Evolutionary conservation across 306 rosid genomes (phyloP).

Genomic region (Malus domestica): ASM211411v1 NC_041801.1:15092501-15093000

Average conservation of each 20-base stretch:
- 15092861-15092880: too few species aligned
- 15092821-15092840: too few species aligned
- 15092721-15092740: conserved; percentile 3
- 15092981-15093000: too few species aligned
- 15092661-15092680: conserved; percentile 42
- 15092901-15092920: too few species aligned
- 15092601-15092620: conserved; percentile 5
- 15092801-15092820: too few species aligned
- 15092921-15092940: too few species aligned
- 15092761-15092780: not conserved
- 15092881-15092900: too few species aligned
- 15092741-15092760: conserved; percentile 1
- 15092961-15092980: too few species aligned
- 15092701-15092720: conserved; percentile 4
- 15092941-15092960: too few species aligned
- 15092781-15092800: too few species aligned
- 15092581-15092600: not conserved
- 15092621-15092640: conserved; percentile 15
- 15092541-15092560: not conserved
- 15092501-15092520: conserved; percentile 44
- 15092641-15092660: conserved; percentile 27
- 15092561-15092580: conserved; percentile 1
- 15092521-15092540: not conserved
- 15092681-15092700: not conserved
- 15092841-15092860: too few species aligned